phyloP scores from a whole-genome alignment of 1,139 yeast genomes.

The Lodderomyces theae region DNA sequence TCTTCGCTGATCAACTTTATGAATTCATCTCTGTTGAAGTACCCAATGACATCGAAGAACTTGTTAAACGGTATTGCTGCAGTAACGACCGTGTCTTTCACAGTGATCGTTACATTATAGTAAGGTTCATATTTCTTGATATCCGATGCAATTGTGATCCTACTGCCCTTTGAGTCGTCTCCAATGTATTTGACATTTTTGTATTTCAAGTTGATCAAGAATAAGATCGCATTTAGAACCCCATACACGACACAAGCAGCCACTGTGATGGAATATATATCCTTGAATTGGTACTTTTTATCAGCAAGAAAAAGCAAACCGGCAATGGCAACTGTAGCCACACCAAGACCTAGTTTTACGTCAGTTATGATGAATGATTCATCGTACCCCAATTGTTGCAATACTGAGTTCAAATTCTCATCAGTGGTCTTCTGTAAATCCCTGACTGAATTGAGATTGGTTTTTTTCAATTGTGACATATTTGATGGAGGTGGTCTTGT shows the following conservation, averaged over 20 bases:
- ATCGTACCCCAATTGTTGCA: conserved; percentile 57
- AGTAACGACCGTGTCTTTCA: conserved; percentile 22
- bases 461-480: conserved; percentile 26
- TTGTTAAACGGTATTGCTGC: conserved; percentile 35
- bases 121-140: conserved; percentile 44
- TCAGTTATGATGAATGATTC: conserved; percentile 61
- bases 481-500: not conserved
- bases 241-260: conserved; percentile 52
- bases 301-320: conserved; percentile 66
- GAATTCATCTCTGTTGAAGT: conserved; percentile 40
- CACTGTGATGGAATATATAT: conserved; percentile 32
- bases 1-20: conserved; percentile 28
- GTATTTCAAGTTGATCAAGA: conserved; percentile 41
- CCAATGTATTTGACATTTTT: conserved; percentile 65
- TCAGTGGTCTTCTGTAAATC: conserved; percentile 52
- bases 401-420: conserved; percentile 43
- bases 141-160: conserved; percentile 36
- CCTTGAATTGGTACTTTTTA: conserved; percentile 51
- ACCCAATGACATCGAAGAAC: conserved; percentile 49
- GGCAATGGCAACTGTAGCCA: conserved; percentile 61
- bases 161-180: conserved; percentile 29
- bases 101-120: conserved; percentile 25
- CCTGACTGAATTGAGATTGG: conserved; percentile 35
- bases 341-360: conserved; percentile 67
- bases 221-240: conserved; percentile 46